Evolutionary conservation across 345 rosid species (phyloP).

Genomic region (Kandelia obovata): DNA sequence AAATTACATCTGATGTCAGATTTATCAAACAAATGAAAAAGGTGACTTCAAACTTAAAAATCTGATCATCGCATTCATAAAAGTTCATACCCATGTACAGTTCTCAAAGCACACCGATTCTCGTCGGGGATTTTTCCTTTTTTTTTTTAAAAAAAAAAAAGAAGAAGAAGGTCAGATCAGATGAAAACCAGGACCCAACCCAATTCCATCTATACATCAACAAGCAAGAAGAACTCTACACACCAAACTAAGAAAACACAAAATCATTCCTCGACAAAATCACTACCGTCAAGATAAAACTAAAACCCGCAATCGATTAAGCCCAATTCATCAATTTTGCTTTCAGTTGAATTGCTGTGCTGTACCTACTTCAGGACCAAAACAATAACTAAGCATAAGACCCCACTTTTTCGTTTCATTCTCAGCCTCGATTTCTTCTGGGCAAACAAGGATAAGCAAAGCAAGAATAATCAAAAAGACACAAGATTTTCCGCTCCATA

Average conservation of each 20-base stretch:
- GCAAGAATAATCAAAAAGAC: neutral
- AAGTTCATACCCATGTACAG: neutral
- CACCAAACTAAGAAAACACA: slow-evolving; percentile 2
- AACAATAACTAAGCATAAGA: too few relatives aligned
- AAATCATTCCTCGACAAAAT: neutral
- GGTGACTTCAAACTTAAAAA: neutral
- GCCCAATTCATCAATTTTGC: neutral
- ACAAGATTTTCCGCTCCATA: slow-evolving; percentile 13
- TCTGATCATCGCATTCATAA: neutral
- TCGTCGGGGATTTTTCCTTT: neutral
- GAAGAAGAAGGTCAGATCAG: neutral
- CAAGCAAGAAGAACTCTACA: slow-evolving; percentile 4
- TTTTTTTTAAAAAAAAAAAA: neutral
- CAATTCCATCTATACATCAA: slow-evolving; percentile 7
- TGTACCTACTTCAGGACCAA: neutral
- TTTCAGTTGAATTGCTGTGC: neutral
- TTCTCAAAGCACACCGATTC: neutral
- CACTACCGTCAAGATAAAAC: neutral
- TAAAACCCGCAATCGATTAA: neutral
- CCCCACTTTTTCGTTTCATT: neutral
- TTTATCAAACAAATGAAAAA: neutral
- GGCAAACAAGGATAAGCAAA: slow-evolving; percentile 19
- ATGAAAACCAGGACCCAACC: neutral
- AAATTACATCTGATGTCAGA: neutral
- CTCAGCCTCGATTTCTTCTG: slow-evolving; percentile 11